phyloP scores from a whole-genome alignment of 192 early-diverging fungal species.

The Gryganskiella cystojenkinii region DNA sequence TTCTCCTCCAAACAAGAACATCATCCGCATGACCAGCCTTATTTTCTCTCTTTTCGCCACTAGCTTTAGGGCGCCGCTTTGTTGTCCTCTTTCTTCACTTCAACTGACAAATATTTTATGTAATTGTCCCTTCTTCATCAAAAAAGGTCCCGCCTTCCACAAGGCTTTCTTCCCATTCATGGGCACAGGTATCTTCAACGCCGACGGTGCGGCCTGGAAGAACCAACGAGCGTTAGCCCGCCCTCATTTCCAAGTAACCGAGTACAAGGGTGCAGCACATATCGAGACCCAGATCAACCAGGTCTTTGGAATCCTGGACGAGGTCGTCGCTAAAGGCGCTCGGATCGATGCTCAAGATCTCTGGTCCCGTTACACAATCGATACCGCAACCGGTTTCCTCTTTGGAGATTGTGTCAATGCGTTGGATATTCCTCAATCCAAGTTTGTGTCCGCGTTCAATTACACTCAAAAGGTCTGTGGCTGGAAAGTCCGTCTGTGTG shows the following conservation, averaged over 20 bases:
- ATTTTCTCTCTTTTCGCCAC: no score
- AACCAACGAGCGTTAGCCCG: conserved; percentile 51
- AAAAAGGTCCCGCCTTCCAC: conserved; percentile 46
- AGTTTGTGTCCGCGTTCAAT: conserved; percentile 47
- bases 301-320: conserved; percentile 44
- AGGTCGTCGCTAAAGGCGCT: conserved; percentile 25
- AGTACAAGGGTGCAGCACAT: conserved; percentile 52
- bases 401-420: conserved; percentile 48
- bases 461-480: conserved; percentile 53
- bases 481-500: conserved; percentile 51
- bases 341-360: conserved; percentile 43
- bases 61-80: no score
- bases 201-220: conserved; percentile 50
- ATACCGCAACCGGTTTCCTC: conserved; percentile 48
- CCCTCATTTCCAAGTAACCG: conserved; percentile 51
- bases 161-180: conserved; percentile 50
- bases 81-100: background rate
- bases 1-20: no score
- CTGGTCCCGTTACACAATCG: conserved; percentile 52
- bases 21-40: no score
- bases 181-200: conserved; percentile 53
- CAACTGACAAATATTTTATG: background rate
- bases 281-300: conserved; percentile 54
- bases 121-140: no score
- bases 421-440: conserved; percentile 39